A percentile compares a stretch with the other conserved stretches of the same genome.
Evolutionary conservation across 768 basidiomycete genomes (phyloP).

Genomic region (Hysterangium stoloniferum): DNA sequence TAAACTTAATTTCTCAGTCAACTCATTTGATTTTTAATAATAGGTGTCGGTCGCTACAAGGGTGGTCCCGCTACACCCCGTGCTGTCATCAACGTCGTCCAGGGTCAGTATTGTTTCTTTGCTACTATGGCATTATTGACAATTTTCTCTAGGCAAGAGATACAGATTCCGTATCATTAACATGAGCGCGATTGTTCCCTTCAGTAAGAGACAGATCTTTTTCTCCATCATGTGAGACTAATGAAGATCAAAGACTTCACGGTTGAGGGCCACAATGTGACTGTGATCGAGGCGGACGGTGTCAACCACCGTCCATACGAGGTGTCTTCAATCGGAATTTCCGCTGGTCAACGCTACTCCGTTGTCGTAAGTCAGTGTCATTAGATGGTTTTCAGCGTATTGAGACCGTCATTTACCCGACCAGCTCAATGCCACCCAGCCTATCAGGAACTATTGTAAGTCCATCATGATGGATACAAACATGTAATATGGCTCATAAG

Average conservation of each 20-base stretch:
- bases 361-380: not conserved
- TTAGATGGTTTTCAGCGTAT: not conserved
- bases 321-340: not conserved
- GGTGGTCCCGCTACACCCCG: constrained; percentile 29
- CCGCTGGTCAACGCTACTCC: not conserved
- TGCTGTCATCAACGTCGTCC: constrained; percentile 28
- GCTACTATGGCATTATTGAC: not conserved
- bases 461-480: not conserved
- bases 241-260: not conserved
- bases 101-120: not conserved
- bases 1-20: constrained; percentile 13
- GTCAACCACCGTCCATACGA: not conserved
- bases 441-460: constrained; percentile 17
- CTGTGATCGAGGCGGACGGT: constrained; percentile 4
- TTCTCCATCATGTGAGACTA: not conserved
- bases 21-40: constrained; percentile 29
- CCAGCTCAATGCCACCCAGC: constrained; percentile 18
- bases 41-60: constrained; percentile 29
- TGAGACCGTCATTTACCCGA: not conserved
- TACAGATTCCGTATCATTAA: not conserved
- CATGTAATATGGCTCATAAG: not conserved
- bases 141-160: constrained; percentile 19
- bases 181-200: not conserved
- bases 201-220: not conserved
- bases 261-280: not conserved